A percentile compares a stretch with the other conserved stretches of the same genome.
Evolutionary conservation across 2,329 filamentous ascomycete genomes (phyloP).

Genomic region (Atkinsonella hypoxylon): DNA sequence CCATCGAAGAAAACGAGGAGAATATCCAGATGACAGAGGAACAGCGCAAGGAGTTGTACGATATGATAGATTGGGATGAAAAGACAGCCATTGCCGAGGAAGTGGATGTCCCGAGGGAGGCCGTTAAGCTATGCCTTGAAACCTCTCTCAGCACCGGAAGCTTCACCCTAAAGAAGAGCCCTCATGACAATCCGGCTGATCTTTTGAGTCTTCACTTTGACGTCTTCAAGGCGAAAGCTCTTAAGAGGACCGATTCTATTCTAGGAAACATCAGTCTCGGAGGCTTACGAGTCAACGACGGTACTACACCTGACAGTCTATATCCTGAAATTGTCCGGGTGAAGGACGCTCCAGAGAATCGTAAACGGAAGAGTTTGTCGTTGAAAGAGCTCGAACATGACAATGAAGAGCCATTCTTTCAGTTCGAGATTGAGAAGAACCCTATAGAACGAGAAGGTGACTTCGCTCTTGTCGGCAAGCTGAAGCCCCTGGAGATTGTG

Average conservation of each 20-base stretch:
- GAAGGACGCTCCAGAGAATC: conserved; percentile 61
- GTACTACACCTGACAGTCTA: conserved; percentile 79
- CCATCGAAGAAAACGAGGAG: conserved; percentile 50
- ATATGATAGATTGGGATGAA: conserved; percentile 97
- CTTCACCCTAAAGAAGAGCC: conserved; percentile 79
- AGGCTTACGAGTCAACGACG: conserved; percentile 88
- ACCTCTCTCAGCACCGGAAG: conserved; percentile 90
- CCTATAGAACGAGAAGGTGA: conserved; percentile 89
- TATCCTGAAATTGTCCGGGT: conserved; percentile 94
- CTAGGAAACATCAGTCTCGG: conserved; percentile 82
- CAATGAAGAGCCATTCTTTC: conserved; percentile 70
- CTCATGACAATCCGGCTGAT: conserved; percentile 50
- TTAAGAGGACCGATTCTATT: conserved; percentile 85
- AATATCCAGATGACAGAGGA: conserved; percentile 87
- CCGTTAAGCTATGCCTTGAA: conserved; percentile 85
- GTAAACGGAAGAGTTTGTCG: conserved; percentile 36
- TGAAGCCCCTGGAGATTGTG: conserved; percentile 92
- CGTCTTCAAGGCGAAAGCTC: conserved; percentile 77
- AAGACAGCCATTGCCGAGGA: conserved; percentile 80
- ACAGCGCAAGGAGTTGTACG: conserved; percentile 90
- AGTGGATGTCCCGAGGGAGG: conserved; percentile 81
- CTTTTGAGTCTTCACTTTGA: conserved; percentile 90
- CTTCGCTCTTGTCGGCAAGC: conserved; percentile 75
- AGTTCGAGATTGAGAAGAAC: conserved; percentile 86
- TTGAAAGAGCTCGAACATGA: conserved; percentile 40